Evolutionary conservation across 768 basidiomycete genomes (phyloP).

Genomic region (Pholiota microspora): DNA sequence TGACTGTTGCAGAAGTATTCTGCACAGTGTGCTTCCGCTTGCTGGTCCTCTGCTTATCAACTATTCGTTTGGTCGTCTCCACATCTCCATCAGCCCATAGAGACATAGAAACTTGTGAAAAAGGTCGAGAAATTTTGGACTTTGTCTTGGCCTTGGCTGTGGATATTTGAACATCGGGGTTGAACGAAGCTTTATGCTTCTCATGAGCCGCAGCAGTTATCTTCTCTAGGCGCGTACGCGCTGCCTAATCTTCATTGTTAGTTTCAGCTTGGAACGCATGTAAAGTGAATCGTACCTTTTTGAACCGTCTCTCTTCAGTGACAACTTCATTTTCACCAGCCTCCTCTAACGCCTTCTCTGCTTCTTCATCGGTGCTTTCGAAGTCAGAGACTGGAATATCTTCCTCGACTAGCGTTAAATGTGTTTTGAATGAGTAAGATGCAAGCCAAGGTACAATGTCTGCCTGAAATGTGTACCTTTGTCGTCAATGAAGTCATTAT

Average conservation of each 20-base stretch:
- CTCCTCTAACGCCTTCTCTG: slow-evolving; percentile 50
- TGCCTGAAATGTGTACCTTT: slow-evolving; percentile 45
- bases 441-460: not conserved
- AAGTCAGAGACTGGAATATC: slow-evolving; percentile 85
- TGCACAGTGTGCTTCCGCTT: slow-evolving; percentile 66
- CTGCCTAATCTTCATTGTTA: slow-evolving; percentile 36
- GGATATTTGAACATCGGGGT: slow-evolving; percentile 44
- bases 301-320: slow-evolving; percentile 57
- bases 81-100: slow-evolving; percentile 59
- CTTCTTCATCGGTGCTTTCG: slow-evolving; percentile 79
- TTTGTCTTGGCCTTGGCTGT: slow-evolving; percentile 27
- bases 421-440: slow-evolving; percentile 13
- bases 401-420: slow-evolving; percentile 59
- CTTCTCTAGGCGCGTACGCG: slow-evolving; percentile 55
- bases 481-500: slow-evolving; percentile 65
- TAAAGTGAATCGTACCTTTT: slow-evolving; percentile 36
- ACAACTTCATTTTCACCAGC: slow-evolving; percentile 53
- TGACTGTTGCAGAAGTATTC: slow-evolving; percentile 66
- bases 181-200: slow-evolving; percentile 65
- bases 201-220: slow-evolving; percentile 66
- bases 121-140: slow-evolving; percentile 37
- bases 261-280: not conserved
- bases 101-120: slow-evolving; percentile 49
- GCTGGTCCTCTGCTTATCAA: slow-evolving; percentile 51
- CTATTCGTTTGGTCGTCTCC: not conserved